Conservation (phyloP, 352 stramenopile species). For the Pythium phragmiticola region DNA sequence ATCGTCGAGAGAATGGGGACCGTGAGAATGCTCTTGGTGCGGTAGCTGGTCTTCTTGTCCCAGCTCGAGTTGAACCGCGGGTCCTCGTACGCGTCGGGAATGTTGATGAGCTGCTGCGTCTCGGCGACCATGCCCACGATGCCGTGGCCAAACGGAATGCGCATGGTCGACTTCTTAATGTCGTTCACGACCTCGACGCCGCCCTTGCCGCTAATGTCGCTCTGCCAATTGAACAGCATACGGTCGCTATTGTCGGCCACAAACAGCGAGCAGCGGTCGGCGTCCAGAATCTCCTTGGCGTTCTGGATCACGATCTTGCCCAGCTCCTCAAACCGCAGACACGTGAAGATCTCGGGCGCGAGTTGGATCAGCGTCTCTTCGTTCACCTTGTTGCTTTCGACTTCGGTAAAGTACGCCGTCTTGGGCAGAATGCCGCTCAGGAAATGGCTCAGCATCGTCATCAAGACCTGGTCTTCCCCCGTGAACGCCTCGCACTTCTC, state of each 20-base stretch:
- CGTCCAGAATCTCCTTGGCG: slow-evolving; percentile 70
- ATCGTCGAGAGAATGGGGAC: slow-evolving; percentile 66
- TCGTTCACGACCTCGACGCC: slow-evolving; percentile 55
- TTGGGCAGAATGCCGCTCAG: slow-evolving; percentile 64
- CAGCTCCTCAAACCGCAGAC: slow-evolving; percentile 74
- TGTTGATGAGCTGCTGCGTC: slow-evolving; percentile 61
- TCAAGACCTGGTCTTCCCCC: slow-evolving; percentile 49
- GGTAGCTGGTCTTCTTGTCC: slow-evolving; percentile 79
- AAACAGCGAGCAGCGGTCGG: slow-evolving; percentile 74
- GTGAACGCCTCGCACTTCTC: slow-evolving; percentile 65
- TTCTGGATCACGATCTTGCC: slow-evolving; percentile 79
- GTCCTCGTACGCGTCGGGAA: slow-evolving; percentile 72
- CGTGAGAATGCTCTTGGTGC: slow-evolving; percentile 78
- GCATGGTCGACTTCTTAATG: slow-evolving; percentile 44
- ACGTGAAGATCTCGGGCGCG: slow-evolving; percentile 77
- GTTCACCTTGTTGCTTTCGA: slow-evolving; percentile 81
- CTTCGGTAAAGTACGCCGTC: slow-evolving; percentile 73
- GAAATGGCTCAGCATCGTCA: slow-evolving; percentile 58
- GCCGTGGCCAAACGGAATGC: slow-evolving; percentile 67
- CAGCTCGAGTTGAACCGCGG: slow-evolving; percentile 76
- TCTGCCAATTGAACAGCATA: slow-evolving; percentile 73
- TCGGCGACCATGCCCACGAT: slow-evolving; percentile 76
- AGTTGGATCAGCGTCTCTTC: slow-evolving; percentile 76
- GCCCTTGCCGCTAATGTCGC: slow-evolving; percentile 56
- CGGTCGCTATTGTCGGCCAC: slow-evolving; percentile 51